phyloP scores from a whole-genome alignment of 768 basidiomycete species.

The Amanita inopinata region DNA sequence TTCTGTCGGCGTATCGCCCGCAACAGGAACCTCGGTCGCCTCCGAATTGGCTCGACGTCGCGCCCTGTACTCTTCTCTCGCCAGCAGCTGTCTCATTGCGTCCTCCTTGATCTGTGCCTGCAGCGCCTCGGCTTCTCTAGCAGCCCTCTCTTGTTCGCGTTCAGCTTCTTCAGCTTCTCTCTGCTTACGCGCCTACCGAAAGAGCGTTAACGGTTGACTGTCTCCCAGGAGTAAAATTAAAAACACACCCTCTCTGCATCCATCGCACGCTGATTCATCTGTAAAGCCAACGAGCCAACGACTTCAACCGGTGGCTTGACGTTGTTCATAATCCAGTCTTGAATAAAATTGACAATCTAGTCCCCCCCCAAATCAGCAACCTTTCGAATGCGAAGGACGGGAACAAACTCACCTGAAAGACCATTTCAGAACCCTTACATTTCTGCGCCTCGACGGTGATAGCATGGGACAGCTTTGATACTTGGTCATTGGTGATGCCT shows the following conservation, averaged over 20 bases:
- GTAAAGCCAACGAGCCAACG: conserved; percentile 61
- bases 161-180: conserved; percentile 49
- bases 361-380: neutral
- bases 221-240: neutral
- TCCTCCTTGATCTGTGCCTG: conserved; percentile 61
- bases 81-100: conserved; percentile 47
- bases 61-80: conserved; percentile 36
- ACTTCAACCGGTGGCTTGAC: conserved; percentile 49
- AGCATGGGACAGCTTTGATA: conserved; percentile 44
- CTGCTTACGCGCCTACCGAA: conserved; percentile 38
- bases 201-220: neutral
- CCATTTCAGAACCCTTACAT: conserved; percentile 62
- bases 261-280: conserved; percentile 68
- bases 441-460: conserved; percentile 61
- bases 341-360: conserved; percentile 56
- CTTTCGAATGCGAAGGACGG: neutral
- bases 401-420: conserved; percentile 52
- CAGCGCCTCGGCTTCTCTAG: conserved; percentile 46
- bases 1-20: conserved; percentile 43
- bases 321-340: conserved; percentile 61
- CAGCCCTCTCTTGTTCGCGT: conserved; percentile 38
- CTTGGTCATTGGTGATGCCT: conserved; percentile 49
- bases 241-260: conserved; percentile 55
- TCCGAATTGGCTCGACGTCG: conserved; percentile 62
- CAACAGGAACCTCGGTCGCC: conserved; percentile 50